Base-by-base conservation (phyloP, 371 early-diverging fungal genomes). In the Circinella minor region DNA sequence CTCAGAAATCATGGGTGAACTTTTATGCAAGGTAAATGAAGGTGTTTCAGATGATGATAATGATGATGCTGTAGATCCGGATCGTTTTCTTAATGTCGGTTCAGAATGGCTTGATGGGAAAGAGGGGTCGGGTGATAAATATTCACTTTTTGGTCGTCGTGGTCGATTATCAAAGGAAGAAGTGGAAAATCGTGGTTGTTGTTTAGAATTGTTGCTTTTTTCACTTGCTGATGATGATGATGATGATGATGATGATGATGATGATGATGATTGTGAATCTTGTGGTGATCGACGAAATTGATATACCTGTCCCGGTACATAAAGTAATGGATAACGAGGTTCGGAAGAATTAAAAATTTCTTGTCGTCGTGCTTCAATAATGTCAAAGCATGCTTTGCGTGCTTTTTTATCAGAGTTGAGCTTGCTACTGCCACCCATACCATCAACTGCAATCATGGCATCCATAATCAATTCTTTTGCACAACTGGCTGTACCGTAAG, bases 401-500 rank as follows among this genome's bases (percentile, higher is more conserved):
- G 75, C 63, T 9, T 62, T 63, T 1, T 71, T 69, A 48, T 82
- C 78, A 18, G 67, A 55, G 49, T 76, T 81, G 48, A 84, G 77
- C 51, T 85, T 81, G 63, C 51, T 71, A 6, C 71, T 70, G 10
- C 82, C 85, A 15, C 85, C 85, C n/a, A 85, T 49, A 7, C 79
- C 82, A 49, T 85, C 85, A 0, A 75, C 80, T 0, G 82, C 81
- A 65, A 77, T 82, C 20, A 80, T 55, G 1, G 85, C 72, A 59
- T 82, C 82, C 82, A 85, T 82, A 43, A 85, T 78, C 18, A 85
- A 65, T 61, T 85, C 85, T 63, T 82, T 82, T 36, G 79, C 72
- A 20, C 81, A 77, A 63, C 77, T 76, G 2, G 85, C 85, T 0
- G 85, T 88, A n/a, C 95, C 95, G 71, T 94, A 95, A 43, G 90